Percentiles rank a stretch among this genome's conserved stretches.
Conservation (phyloP, 345 rosid genomes). For the Litchi chinensis region DNA sequence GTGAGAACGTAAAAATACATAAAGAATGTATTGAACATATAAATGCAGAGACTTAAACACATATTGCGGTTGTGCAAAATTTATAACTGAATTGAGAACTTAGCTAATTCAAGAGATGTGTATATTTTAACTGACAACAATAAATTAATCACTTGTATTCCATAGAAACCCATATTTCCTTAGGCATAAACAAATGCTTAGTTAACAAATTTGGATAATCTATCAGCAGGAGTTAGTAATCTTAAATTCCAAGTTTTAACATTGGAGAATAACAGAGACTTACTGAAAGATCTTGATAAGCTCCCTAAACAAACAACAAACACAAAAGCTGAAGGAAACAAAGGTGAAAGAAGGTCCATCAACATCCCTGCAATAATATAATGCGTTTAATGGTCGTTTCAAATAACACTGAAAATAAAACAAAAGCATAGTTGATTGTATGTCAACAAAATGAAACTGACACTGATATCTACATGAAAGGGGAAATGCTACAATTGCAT, state of each 20-base stretch:
- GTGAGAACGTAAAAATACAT: not conserved
- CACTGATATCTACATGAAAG: not conserved
- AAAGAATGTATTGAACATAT: not conserved
- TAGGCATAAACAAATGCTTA: not conserved
- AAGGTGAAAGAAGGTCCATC: slow-evolving; percentile 94
- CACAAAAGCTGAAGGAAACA: slow-evolving; percentile 88
- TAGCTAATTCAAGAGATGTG: not conserved
- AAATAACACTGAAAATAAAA: not conserved
- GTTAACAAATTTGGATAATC: not conserved
- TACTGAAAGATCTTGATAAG: slow-evolving; percentile 90
- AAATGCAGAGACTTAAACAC: not conserved
- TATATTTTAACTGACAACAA: not conserved
- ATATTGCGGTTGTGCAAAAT: not conserved
- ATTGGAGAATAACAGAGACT: slow-evolving; percentile 33
- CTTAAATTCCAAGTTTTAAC: not conserved
- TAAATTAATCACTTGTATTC: not conserved
- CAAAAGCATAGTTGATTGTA: slow-evolving; percentile 2
- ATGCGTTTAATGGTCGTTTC: slow-evolving; percentile 18
- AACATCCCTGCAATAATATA: slow-evolving; percentile 78
- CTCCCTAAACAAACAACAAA: slow-evolving; percentile 93
- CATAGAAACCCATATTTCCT: not conserved
- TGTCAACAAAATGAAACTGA: not conserved
- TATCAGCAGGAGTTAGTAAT: not conserved
- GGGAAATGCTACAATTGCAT: not conserved
- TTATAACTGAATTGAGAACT: not conserved